Evolutionary conservation across 75 land plant species (phyloP).

Genomic region (Pinus tabuliformis): DNA sequence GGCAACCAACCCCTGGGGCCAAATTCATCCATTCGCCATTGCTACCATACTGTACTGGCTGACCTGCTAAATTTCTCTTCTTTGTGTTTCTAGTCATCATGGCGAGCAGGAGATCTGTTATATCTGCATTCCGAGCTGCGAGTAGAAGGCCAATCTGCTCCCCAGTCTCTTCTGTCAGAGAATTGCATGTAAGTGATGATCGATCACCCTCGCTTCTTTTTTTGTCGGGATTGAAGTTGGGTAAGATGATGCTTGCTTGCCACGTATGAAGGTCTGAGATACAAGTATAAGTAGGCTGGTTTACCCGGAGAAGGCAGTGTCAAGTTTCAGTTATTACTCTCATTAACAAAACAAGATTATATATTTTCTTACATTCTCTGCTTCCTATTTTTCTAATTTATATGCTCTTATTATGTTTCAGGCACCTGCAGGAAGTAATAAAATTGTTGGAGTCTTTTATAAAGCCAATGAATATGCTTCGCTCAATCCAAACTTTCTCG

Average conservation of each 20-base stretch:
- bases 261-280: not conserved
- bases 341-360: not conserved
- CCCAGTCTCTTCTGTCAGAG: not conserved
- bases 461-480: slow-evolving; percentile 82
- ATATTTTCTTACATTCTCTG: not conserved
- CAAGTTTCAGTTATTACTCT: not conserved
- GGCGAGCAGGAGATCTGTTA: slow-evolving; percentile 3
- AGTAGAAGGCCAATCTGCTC: no score
- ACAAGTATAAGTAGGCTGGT: not conserved
- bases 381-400: not conserved
- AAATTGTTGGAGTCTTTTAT: slow-evolving; percentile 93
- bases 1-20: no score
- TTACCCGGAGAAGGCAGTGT: no score
- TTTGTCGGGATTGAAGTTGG: not conserved
- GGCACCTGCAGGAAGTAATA: slow-evolving; percentile 67
- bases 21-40: no score
- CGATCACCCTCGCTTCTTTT: no score
- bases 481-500: slow-evolving; percentile 77
- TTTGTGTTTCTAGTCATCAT: not conserved
- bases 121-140: not conserved
- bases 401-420: slow-evolving; percentile 10
- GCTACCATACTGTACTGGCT: no score
- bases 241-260: not conserved
- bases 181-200: slow-evolving; percentile 5
- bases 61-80: no score